Base-by-base conservation (phyloP, 352 stramenopile species). In the Thalassiosira livingstoniorum region DNA sequence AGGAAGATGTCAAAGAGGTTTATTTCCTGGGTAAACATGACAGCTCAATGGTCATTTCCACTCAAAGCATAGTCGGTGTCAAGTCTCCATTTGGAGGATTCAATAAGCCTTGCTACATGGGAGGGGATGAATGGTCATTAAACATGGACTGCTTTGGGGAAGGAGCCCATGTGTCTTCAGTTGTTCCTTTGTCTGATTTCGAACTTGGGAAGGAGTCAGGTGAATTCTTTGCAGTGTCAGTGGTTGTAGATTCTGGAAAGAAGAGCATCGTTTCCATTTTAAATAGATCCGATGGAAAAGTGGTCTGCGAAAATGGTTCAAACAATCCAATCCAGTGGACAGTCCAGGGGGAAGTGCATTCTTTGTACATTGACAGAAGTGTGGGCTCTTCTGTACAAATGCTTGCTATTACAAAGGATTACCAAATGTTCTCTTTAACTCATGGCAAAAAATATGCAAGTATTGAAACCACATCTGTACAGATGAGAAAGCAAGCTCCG, bases 81-180 rank as follows among this genome's bases (percentile, higher is more conserved):
- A 82, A 77, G 45, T 84, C 78, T 73, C 82, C 82, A 53, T 89
- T 88, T 86, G 72, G 72, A 45, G 77, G 78, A n/a, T 37, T 43
- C 1, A 60, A 39, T 25, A 80, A 60, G 37, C 47, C 34, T n/a
- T 71, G 65, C 29, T 89, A 89, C 63, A 73, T 89, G 63, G 82
- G 82, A 75, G 54, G 81, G 65, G 78, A 84, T 60, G 67, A 80
- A 63, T 89, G 82, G 82, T 80, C 62, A n/a, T 74, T 80, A 32
- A 45, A 85, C 60, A 57, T 67, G 18, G 32, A 31, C 15, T 47
- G 51, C 2, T 69, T 78, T 53, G 82, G 66, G 32, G 66, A 75
- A 15, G 37, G 45, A 63, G 55, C 51, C 43, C 10, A 53, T 51
- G n/a, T 87, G 4, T 72, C 68, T 45, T 55, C 80, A 2, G 70